These are phyloP conservation scores for Cladophialophora exuberans DNA, from an alignment of 2,329 filamentous ascomycete genomes.

Conservation along the genomic window DNA sequence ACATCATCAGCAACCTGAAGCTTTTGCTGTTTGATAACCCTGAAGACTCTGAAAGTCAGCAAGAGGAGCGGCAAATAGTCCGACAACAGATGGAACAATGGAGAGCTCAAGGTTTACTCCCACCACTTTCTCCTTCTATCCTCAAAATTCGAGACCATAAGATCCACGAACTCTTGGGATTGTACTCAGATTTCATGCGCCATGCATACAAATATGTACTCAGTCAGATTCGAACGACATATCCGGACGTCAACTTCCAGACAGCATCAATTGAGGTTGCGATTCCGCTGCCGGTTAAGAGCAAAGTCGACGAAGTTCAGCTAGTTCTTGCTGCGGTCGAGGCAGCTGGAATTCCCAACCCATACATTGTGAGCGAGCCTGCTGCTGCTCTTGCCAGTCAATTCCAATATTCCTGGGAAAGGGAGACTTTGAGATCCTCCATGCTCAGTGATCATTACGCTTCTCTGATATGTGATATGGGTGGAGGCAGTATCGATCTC, in stretches of 20 bases:
- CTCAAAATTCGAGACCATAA: neutral
- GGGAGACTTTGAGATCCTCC: neutral
- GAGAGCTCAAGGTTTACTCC: neutral
- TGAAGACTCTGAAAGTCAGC: neutral
- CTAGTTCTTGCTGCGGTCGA: conserved; percentile 3
- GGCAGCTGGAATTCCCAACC: conserved; percentile 13
- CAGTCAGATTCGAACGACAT: neutral
- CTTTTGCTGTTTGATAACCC: neutral
- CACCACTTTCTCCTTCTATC: neutral
- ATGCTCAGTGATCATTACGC: neutral
- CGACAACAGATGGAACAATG: neutral
- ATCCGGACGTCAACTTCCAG: neutral
- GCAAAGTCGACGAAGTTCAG: neutral
- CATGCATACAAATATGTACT: neutral
- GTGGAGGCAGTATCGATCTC: conserved; percentile 6
- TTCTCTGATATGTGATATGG: conserved; percentile 6
- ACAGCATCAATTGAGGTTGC: neutral
- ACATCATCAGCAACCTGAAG: neutral
- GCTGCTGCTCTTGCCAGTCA: conserved; percentile 10
- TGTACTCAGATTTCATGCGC: conserved; percentile 1
- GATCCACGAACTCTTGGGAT: neutral
- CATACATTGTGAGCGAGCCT: conserved; percentile 8
- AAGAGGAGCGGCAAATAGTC: neutral
- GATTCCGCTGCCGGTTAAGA: conserved; percentile 8
- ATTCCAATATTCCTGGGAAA: neutral